These are phyloP conservation scores for Arabis hirsuta DNA, from an alignment of 345 rosid genomes.

Conservation along the genomic window DNA sequence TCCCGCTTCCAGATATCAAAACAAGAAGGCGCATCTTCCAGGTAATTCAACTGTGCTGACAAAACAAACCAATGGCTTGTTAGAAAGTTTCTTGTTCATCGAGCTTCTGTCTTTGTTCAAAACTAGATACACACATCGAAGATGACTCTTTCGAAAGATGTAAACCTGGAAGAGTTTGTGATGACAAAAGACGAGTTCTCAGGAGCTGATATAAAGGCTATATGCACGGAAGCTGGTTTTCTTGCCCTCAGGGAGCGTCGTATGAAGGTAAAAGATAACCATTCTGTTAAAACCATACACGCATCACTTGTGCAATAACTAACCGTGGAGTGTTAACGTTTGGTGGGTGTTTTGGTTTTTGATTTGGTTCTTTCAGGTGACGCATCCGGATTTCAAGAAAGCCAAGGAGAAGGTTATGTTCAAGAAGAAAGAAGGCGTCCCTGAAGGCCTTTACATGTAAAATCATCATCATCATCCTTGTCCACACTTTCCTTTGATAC, in stretches of 20 bases:
- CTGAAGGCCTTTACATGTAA: conserved; percentile 97
- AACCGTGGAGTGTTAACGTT: conserved; percentile 8
- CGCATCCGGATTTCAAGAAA: conserved; percentile 86
- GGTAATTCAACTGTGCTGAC: conserved; percentile 48
- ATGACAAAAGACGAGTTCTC: conserved; percentile 99
- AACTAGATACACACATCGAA: conserved; percentile 89
- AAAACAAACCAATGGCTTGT: not conserved
- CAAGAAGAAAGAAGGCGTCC: conserved; percentile 99
- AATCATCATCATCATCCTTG: not conserved
- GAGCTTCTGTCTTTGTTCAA: not conserved
- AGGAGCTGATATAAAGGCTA: conserved; percentile 98
- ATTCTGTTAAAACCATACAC: conserved; percentile 1
- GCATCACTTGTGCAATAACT: not conserved
- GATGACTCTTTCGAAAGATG: conserved; percentile 97
- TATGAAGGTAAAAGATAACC: conserved; percentile 72
- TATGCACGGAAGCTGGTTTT: conserved; percentile 96
- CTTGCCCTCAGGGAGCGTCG: conserved; percentile 96
- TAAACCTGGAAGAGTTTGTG: conserved; percentile 96
- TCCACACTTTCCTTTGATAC: not conserved
- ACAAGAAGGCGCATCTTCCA: conserved; percentile 97
- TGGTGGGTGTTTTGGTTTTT: not conserved
- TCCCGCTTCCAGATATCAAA: conserved; percentile 98
- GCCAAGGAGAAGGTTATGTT: conserved; percentile 98
- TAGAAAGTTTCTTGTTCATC: conserved; percentile 3
- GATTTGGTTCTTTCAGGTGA: conserved; percentile 57